Base-by-base conservation (phyloP, 139 green algal genomes). In the Coccomyxa sp. region DNA sequence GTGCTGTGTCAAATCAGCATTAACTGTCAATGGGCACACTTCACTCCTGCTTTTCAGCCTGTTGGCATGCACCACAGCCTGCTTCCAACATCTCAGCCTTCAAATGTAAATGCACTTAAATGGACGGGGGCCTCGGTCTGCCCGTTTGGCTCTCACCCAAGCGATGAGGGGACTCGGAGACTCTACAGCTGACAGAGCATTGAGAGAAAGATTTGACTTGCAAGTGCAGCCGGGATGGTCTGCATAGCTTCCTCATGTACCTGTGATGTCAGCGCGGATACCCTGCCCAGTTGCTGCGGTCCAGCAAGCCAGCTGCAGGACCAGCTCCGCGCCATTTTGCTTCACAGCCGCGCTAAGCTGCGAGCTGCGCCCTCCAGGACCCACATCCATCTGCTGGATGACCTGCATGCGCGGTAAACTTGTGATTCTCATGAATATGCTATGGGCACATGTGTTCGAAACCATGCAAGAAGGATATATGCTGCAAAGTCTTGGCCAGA, bases 291-390 rank as follows among this genome's bases (percentile, higher is more conserved):
- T 95, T 23, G 88, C 88, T 7, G 87, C 90, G 83, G 88, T 93
- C 95, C 94, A 98, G 66, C 89, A 80, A 7, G 95, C 93, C 38
- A 98, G 91, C 86, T 94, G 91, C 78, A 98, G 79, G 38, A 90
- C 59, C 84, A 90, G 89, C 85, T 88, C 88, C 17, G 85, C 92
- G 68, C 87, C 86, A 25, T 57, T 82, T 31, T 75, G 80, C 81
- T 76, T 31, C 77, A 67, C 25, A 13, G 45, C 0, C 25, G 21
- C 18, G 21, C 67, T 68, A 9, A 82, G 76, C 82, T 85, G 45
- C 10, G 21, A 78, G 76, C 58, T 82, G 68, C 23, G 78, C 27
- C 67, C 79, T n/a, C 18, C 80, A 58, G 58, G 23, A 25, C 63
- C 63, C 45, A 16, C 25, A 67, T 82, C 79, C 18, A 57, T 58